Evolutionary conservation across 2,329 filamentous ascomycete genomes (phyloP), one percentile per base, ranked within the genome.

Genomic region (Phyllosticta citrichinensis): DNA sequence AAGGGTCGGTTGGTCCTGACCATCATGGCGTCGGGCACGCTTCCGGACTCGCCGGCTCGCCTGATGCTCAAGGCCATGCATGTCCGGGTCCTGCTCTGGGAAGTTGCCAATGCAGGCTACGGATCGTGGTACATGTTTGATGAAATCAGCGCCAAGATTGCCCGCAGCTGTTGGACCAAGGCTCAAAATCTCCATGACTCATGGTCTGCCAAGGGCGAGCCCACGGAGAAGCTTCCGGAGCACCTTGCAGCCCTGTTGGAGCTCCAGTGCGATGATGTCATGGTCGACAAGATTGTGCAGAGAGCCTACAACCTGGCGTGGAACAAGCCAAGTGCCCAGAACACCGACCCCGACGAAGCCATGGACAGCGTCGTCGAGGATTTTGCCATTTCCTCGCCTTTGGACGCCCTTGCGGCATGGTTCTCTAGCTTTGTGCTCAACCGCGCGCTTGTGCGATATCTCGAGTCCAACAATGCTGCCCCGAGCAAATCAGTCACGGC

Each of bases 51-150:
- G 0, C 91, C 93, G 1, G 81, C 83, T 55, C 83, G 91, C 52
- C 81, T 96, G 60, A 96, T 97, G 89, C 82, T 96, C 61, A 95
- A 96, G 73, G 89, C 93, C 1, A 79, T 97, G 47, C 93, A 97
- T 70, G 87, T 95, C 63, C 88, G 91, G n/a, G 84, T 97, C 53
- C 81, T 97, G 35, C 80, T 96, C 50, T 96, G 90, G 89, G 87
- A 91, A 66, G 78, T 84, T 54, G 85, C 87, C 47, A 83, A 86
- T 64, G 80, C 82, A 30, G 84, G 83, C 8, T 81, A 88, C 56
- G 82, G 86, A 64, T 79, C 80, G n/a, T 83, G 85, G 65, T 81
- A 79, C 24, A 75, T 84, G 56, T 83, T 87, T 62, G 87, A 92
- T 65, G 77, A 84, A 19, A 75, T 92, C 63, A 91, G 89, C 27